Conservation (phyloP, 345 rosid genomes). For the Lepidium africanum region DNA sequence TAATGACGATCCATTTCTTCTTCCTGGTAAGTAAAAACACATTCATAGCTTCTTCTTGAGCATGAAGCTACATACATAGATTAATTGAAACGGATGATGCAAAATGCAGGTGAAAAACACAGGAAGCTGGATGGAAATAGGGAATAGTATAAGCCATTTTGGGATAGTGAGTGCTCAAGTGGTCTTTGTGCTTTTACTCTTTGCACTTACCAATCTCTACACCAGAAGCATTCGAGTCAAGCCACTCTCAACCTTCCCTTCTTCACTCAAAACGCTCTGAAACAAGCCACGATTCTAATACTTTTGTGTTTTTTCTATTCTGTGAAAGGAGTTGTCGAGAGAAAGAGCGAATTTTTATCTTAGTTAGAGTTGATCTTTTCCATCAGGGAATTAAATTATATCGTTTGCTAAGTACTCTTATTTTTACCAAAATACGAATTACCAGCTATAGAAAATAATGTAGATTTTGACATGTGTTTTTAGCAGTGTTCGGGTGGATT, state of each 20-base stretch:
- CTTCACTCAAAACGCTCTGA: slow-evolving; percentile 52
- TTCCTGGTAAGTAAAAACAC: slow-evolving; percentile 68
- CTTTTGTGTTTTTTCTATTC: no score
- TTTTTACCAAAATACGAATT: background rate
- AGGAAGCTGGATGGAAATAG: slow-evolving; percentile 99
- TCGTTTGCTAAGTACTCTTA: background rate
- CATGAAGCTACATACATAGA: background rate
- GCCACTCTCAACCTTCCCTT: slow-evolving; percentile 30
- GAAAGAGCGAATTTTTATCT: background rate
- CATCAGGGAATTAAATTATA: background rate
- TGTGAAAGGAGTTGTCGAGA: background rate
- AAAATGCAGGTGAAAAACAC: slow-evolving; percentile 63
- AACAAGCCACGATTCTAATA: background rate
- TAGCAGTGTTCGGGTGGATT: no score
- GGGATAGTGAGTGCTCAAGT: slow-evolving; percentile 97
- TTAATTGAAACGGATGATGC: background rate
- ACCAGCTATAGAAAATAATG: no score
- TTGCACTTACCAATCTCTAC: slow-evolving; percentile 79
- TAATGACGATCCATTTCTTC: slow-evolving; percentile 96
- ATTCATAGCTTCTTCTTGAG: background rate
- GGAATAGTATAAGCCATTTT: slow-evolving; percentile 92
- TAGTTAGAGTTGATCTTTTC: background rate
- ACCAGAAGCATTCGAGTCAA: slow-evolving; percentile 55
- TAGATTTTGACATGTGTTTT: no score
- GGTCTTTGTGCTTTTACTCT: slow-evolving; percentile 80